Base-by-base conservation (phyloP, 345 rosid genomes). In the Eutrema yunnanense region DNA sequence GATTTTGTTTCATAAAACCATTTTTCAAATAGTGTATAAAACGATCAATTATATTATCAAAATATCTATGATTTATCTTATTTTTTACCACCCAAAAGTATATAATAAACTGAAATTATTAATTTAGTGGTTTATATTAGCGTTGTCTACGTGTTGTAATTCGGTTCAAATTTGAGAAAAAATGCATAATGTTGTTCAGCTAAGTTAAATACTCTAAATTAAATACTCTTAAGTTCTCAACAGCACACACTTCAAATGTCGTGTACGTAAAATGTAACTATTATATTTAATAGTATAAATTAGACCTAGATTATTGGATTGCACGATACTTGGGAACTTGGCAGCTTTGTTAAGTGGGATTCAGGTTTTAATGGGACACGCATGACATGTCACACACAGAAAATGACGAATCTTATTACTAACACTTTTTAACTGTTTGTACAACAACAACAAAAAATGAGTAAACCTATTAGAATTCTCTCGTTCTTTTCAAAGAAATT, bases 281-380 rank as follows among this genome's bases (percentile, higher is more conserved):
- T 3, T 10, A 12, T 32, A 32, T 16, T 57, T 30, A 8, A 29
- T 62, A 3, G 36, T 71, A 12, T 33, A 4, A 4, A 32, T 12
- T 54, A 44, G 22, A 43, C 43, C 46, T 51, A 1, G 48, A 49
- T 13, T 51, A 52, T 36, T 52, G 78, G 73, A 74, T 34, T 61
- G 69, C 78, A 69, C 79, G 71, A 76, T 54, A 10, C 6, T 41
- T 46, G 57, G 64, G 70, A 69, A 56, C 69, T 62, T 69, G 10
- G 36, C 46, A 62, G 65, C 71, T 69, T 69, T 76, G 49, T 40
- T 61, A 37, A 76, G 79, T 62, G 74, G 59, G 74, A 75, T 53
- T 54, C 33, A 46, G 64, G 55, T 75, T 52, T 44, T 37, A 69
- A 47, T 48, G 66, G 65, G 71, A 69, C 79, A 69, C 48, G 71